Evolutionary conservation across 2,329 filamentous ascomycete genomes (phyloP).

Genomic region (Colletotrichum musicola): DNA sequence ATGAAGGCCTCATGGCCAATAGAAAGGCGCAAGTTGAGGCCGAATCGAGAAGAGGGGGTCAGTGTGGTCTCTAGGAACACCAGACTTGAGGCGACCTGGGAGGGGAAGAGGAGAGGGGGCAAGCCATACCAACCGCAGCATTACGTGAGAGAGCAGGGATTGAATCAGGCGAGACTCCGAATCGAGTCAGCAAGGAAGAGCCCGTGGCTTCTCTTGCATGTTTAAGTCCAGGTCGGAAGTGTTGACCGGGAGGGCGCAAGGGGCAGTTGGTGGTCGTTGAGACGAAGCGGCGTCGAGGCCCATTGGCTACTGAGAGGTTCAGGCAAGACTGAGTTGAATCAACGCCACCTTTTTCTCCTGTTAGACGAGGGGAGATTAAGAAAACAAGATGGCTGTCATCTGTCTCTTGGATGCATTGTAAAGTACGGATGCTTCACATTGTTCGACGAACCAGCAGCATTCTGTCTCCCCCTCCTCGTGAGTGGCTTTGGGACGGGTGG

Average conservation of each 20-base stretch:
- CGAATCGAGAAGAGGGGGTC: slow-evolving; percentile 18
- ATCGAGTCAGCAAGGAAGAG: slow-evolving; percentile 17
- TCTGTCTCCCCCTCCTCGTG: not conserved
- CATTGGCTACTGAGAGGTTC: not conserved
- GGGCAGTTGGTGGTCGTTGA: not conserved
- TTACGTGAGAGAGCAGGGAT: slow-evolving; percentile 1
- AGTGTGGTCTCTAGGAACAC: slow-evolving; percentile 11
- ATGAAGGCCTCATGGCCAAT: not conserved
- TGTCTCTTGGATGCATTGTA: slow-evolving; percentile 3
- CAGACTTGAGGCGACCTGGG: slow-evolving; percentile 13
- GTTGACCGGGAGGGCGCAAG: slow-evolving; percentile 3
- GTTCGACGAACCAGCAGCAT: slow-evolving; percentile 11
- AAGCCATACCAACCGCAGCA: not conserved
- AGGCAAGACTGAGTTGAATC: slow-evolving; percentile 2
- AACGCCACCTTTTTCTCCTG: not conserved
- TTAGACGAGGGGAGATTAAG: not conserved
- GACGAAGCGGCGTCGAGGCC: not conserved
- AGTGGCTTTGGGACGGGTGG: not conserved
- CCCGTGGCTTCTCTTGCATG: not conserved
- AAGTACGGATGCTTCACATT: slow-evolving; percentile 26
- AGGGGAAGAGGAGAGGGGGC: not conserved
- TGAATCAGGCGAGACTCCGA: slow-evolving; percentile 1
- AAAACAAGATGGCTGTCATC: slow-evolving; percentile 26
- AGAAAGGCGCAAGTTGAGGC: slow-evolving; percentile 5
- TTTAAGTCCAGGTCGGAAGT: slow-evolving; percentile 17